phyloP scores from a whole-genome alignment of 148 eudicot species.

The Chenopodium album region DNA sequence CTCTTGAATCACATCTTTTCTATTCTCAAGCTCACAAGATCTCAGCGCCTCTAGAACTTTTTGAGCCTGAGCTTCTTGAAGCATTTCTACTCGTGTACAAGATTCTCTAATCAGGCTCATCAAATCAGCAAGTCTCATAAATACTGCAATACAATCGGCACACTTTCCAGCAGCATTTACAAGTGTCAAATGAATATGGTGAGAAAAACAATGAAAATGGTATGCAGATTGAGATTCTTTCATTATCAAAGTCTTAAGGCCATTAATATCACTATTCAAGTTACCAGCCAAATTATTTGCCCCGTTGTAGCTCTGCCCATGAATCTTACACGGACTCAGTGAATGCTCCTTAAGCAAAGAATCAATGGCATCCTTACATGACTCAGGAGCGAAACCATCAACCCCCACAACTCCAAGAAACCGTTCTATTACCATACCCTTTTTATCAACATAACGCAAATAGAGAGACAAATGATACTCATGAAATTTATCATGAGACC shows the following conservation, averaged over 20 bases:
- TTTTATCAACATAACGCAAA: neutral
- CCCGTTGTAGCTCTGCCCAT: slow-evolving; percentile 25
- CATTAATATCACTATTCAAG: slow-evolving; percentile 6
- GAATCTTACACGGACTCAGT: slow-evolving; percentile 2
- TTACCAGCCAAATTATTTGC: slow-evolving; percentile 19
- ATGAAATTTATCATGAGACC: neutral
- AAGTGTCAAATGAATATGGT: neutral
- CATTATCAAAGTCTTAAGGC: slow-evolving; percentile 5
- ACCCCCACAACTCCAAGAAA: slow-evolving; percentile 20
- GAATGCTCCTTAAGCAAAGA: slow-evolving; percentile 9
- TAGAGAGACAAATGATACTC: slow-evolving; percentile 20
- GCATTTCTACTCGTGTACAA: neutral
- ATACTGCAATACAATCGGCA: neutral
- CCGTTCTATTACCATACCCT: neutral
- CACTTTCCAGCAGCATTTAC: neutral
- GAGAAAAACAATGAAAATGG: slow-evolving; percentile 3
- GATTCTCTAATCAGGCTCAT: neutral
- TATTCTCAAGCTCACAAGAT: neutral
- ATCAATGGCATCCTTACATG: slow-evolving; percentile 11
- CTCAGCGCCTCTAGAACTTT: neutral
- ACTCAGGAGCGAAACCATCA: neutral
- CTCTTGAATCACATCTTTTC: neutral
- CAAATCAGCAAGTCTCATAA: neutral
- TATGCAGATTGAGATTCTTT: neutral
- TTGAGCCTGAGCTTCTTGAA: neutral